Evolutionary conservation across 352 stramenopile species (phyloP).

Genomic region (Phytophthora hibernalis): DNA sequence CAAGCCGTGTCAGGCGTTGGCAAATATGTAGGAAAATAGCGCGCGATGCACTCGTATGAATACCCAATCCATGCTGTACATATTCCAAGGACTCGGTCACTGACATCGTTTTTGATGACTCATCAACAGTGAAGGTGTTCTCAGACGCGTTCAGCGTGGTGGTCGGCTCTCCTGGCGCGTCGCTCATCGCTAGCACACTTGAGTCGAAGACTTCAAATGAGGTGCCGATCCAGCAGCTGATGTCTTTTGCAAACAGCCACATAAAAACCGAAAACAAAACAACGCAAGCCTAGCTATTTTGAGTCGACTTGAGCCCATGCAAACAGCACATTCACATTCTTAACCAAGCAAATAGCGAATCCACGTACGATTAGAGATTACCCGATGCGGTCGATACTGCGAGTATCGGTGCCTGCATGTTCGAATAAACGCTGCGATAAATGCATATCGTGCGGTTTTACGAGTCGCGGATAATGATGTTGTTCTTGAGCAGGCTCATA

Average conservation of each 20-base stretch:
- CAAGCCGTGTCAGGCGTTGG: slow-evolving; percentile 60
- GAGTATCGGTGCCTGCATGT: neutral
- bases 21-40: slow-evolving; percentile 73
- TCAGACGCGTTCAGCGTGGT: neutral
- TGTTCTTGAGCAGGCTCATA: slow-evolving; percentile 90
- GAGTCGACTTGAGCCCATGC: neutral
- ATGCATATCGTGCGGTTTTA: slow-evolving; percentile 27
- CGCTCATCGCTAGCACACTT: slow-evolving; percentile 9
- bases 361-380: slow-evolving; percentile 28
- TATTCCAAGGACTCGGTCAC: slow-evolving; percentile 42
- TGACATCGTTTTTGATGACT: neutral
- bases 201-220: neutral
- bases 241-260: slow-evolving; percentile 2
- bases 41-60: slow-evolving; percentile 62
- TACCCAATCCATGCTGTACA: slow-evolving; percentile 58
- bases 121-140: neutral
- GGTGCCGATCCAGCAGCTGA: neutral
- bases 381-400: neutral
- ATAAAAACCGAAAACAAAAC: slow-evolving; percentile 20
- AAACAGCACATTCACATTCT: no score
- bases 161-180: neutral
- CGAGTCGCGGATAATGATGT: slow-evolving; percentile 79
- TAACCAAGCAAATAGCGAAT: slow-evolving; percentile 5
- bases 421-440: slow-evolving; percentile 5
- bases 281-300: slow-evolving; percentile 14